Base-by-base conservation (phyloP, 345 rosid species). In the Lepidium aucheri region DNA sequence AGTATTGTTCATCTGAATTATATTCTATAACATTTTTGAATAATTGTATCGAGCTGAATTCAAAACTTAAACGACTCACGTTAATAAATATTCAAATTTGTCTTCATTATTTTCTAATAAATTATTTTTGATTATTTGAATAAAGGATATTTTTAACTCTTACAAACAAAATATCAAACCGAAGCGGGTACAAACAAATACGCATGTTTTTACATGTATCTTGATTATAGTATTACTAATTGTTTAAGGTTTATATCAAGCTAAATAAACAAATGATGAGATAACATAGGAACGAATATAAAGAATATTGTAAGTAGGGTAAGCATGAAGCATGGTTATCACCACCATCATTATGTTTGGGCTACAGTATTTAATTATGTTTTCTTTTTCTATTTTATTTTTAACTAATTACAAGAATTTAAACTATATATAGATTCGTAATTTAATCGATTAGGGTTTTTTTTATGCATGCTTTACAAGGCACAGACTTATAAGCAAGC, bases 311-410 rank as follows among this genome's bases (percentile, higher is more conserved):
- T 41, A 64, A 64, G 76, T 72, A 64, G 70, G 70, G 76, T 70
- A 72, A 65, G 71, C 76, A 58, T 65, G 71, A 72, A 65, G 71
- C 76, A 58, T 65, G 70, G 60, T 50, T 64, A 65, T 65, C 16
- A 50, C 26, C 40, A 34, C 41, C 71, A 72, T 72, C 53, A 72
- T 72, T 72, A 33, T 65, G 71, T 72, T 72, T 30, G 46, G 39
- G 26, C 26, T 24, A 4, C 26, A 49, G 3, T 55, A 47, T 49
- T 38, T 44, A 20, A 30, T 45, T 38, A 33, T 53, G 35, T 18
- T 24, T 49, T 40, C 7, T 20, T 26, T 41, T 4, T 9, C 15
- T 5, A 15, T 14, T 41, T 4, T 4, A 6, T 28, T 5, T 51
- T 65, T 12, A 18, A 13, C 58, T 65, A 15, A 1, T 17, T 15